phyloP scores from a whole-genome alignment of 75 land plant genomes.

The Azolla pinnata region DNA sequence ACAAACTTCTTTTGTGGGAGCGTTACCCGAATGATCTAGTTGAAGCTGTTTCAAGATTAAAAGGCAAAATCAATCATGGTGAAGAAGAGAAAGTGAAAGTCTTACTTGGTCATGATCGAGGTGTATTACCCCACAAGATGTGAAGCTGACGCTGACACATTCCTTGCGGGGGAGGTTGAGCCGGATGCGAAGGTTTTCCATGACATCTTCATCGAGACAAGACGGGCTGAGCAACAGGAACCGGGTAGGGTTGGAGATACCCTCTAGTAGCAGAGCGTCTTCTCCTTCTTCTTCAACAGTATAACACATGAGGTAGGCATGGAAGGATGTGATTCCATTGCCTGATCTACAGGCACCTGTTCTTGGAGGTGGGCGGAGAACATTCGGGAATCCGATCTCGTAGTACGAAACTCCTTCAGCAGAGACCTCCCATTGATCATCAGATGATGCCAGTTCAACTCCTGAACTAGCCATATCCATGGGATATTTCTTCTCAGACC shows the following conservation, averaged over 20 bases:
- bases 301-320: not conserved
- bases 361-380: not conserved
- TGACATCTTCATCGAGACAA: not conserved
- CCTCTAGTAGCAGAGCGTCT: too few relatives aligned
- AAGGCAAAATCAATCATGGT: not conserved
- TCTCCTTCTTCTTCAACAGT: not conserved
- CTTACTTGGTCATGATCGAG: not conserved
- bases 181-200: not conserved
- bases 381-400: not conserved
- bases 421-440: too few relatives aligned
- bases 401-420: not conserved
- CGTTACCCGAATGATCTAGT: too few relatives aligned
- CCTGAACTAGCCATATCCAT: too few relatives aligned
- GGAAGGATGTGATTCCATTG: not conserved
- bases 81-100: too few relatives aligned
- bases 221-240: not conserved
- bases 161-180: constrained; percentile 1
- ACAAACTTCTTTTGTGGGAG: too few relatives aligned
- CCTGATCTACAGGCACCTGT: too few relatives aligned
- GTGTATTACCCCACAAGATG: not conserved
- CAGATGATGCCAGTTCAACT: too few relatives aligned
- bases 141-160: not conserved
- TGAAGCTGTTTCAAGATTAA: too few relatives aligned
- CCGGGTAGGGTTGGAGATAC: not conserved
- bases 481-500: too few relatives aligned